Evolutionary conservation across 1,284 basidiomycete species (phyloP).

Genomic region (Ustilago esculenta): DNA sequence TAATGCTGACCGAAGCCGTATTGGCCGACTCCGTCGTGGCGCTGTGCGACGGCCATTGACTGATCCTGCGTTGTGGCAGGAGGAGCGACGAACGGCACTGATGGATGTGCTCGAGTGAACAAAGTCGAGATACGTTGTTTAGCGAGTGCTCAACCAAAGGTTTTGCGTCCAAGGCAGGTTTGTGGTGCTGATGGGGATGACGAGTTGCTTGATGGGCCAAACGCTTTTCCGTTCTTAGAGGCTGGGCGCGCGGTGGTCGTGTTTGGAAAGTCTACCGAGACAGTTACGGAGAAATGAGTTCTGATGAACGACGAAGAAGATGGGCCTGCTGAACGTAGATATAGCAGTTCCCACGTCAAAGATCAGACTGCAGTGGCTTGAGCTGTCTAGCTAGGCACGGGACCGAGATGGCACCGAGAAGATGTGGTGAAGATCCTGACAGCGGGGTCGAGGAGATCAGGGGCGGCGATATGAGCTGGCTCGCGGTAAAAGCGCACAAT

Average conservation of each 20-base stretch:
- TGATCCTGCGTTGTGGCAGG: conserved; percentile 25
- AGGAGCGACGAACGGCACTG: conserved; percentile 2
- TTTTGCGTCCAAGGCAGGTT: too few relatives aligned
- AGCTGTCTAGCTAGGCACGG: not conserved
- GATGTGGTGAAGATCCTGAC: not conserved
- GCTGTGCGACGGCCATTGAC: conserved; percentile 46
- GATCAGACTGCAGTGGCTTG: conserved; percentile 1
- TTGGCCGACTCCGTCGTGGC: conserved; percentile 45
- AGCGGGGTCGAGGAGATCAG: conserved; percentile 8
- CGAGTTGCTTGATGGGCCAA: not conserved
- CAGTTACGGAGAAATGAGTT: not conserved
- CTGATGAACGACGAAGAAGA: conserved; percentile 3
- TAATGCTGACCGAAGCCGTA: conserved; percentile 39
- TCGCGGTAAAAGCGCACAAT: conserved; percentile 10
- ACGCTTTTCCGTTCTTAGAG: not conserved
- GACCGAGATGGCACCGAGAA: conserved; percentile 23
- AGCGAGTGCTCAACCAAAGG: not conserved
- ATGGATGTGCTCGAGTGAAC: not conserved
- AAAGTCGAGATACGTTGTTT: not conserved
- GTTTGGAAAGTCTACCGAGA: not conserved
- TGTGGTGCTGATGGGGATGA: too few relatives aligned
- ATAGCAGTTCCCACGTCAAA: conserved; percentile 7
- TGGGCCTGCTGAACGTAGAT: conserved; percentile 2
- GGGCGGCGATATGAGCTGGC: conserved; percentile 22
- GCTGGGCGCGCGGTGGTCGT: not conserved